These are phyloP conservation scores for Oryza meyeriana DNA, from an alignment of 176 grass and related monocot genomes.

Conservation along the genomic window DNA sequence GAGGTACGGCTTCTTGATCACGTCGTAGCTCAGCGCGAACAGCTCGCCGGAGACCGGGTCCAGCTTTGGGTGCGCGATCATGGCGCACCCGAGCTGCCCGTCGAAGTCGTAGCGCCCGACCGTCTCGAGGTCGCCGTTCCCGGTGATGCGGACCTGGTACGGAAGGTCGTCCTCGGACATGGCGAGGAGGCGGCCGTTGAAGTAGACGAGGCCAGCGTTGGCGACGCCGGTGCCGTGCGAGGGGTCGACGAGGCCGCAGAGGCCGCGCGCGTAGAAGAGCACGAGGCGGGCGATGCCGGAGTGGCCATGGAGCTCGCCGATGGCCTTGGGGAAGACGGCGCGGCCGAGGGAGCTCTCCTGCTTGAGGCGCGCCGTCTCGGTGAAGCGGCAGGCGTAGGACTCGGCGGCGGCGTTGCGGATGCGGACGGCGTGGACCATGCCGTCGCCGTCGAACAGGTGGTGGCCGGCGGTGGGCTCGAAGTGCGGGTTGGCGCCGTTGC, in stretches of 20 bases:
- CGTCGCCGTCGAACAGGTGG: slow-evolving; percentile 95
- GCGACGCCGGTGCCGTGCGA: slow-evolving; percentile 71
- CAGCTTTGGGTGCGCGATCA: slow-evolving; percentile 90
- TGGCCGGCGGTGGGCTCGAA: slow-evolving; percentile 56
- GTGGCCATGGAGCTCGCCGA: slow-evolving; percentile 92
- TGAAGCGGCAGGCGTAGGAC: slow-evolving; percentile 77
- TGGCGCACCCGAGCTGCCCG: slow-evolving; percentile 53
- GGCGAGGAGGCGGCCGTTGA: slow-evolving; percentile 81
- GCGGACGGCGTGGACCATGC: slow-evolving; percentile 80
- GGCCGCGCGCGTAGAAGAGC: slow-evolving; percentile 59
- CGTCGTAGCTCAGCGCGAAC: slow-evolving; percentile 85
- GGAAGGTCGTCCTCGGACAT: slow-evolving; percentile 98
- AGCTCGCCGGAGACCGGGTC: slow-evolving; percentile 68
- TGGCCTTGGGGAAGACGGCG: slow-evolving; percentile 83
- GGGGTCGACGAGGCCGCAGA: slow-evolving; percentile 62
- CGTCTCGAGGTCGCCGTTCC: slow-evolving; percentile 53
- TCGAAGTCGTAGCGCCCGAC: slow-evolving; percentile 65
- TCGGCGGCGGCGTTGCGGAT: slow-evolving; percentile 58
- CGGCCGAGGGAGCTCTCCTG: slow-evolving; percentile 45
- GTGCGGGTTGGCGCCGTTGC: slow-evolving; percentile 87
- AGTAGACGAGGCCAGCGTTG: slow-evolving; percentile 83
- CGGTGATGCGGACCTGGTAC: slow-evolving; percentile 65
- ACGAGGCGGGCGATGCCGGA: slow-evolving; percentile 65
- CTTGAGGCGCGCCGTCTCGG: slow-evolving; percentile 52
- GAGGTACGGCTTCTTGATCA: slow-evolving; percentile 65